Evolutionary conservation across 2,329 filamentous ascomycete genomes (phyloP).

Genomic region (Rhexocercosporidium sp.): DNA sequence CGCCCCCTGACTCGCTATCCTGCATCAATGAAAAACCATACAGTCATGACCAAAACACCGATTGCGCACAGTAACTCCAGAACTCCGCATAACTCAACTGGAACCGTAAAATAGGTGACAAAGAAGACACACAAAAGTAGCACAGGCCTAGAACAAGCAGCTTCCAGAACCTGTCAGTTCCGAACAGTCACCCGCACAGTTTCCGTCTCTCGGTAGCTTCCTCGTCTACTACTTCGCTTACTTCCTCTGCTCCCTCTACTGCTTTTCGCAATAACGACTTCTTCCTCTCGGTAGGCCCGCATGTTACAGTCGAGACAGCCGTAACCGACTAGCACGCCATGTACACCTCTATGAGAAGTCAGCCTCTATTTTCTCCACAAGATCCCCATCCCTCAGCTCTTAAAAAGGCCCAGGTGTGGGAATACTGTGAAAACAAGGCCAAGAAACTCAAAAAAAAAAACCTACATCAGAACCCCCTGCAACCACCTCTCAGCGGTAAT

Average conservation of each 20-base stretch:
- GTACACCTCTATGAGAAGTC: not conserved
- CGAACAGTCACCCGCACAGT: slow-evolving; percentile 6
- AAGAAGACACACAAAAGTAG: not conserved
- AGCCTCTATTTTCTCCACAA: not conserved
- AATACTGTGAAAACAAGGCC: too few relatives aligned
- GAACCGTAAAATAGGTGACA: too few relatives aligned
- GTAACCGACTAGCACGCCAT: slow-evolving; percentile 7
- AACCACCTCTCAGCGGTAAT: slow-evolving; percentile 12
- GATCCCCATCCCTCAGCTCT: too few relatives aligned
- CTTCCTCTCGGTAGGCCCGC: slow-evolving; percentile 1
- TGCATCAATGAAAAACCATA: not conserved
- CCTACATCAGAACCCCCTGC: slow-evolving; percentile 13
- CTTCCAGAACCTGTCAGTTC: not conserved
- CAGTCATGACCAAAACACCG: not conserved
- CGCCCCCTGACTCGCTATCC: not conserved
- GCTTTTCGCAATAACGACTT: not conserved
- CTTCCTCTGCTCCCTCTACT: slow-evolving; percentile 2
- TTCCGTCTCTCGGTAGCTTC: slow-evolving; percentile 12
- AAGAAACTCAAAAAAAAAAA: not conserved
- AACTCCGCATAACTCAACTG: too few relatives aligned
- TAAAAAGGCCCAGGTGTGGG: too few relatives aligned
- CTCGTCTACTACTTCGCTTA: slow-evolving; percentile 4
- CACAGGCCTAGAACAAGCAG: not conserved
- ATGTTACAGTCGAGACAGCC: slow-evolving; percentile 13
- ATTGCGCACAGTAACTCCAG: too few relatives aligned